Percentiles rank a stretch among this genome's conserved stretches.
Conservation (phyloP, 257 asterid genomes). For the Solanum tacnaense region DNA sequence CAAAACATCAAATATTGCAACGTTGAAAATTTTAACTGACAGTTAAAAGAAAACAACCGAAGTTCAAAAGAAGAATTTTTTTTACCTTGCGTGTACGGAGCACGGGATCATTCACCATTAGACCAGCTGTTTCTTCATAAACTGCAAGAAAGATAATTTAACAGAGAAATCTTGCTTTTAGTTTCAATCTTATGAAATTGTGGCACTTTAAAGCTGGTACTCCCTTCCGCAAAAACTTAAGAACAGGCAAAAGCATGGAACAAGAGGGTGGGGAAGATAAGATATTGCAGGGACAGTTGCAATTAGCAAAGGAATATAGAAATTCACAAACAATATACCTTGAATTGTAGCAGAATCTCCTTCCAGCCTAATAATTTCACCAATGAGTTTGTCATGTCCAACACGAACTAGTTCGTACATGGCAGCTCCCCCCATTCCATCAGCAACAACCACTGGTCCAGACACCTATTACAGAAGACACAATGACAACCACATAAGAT, state of each 20-base stretch:
- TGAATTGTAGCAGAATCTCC: slow-evolving; percentile 99
- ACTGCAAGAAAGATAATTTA: slow-evolving; percentile 35
- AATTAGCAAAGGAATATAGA: background rate
- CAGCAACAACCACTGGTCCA: slow-evolving; percentile 98
- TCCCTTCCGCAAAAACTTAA: background rate
- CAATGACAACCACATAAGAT: background rate
- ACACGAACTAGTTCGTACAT: slow-evolving; percentile 98
- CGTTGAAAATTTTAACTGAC: background rate
- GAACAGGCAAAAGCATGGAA: background rate
- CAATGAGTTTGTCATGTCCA: slow-evolving; percentile 93
- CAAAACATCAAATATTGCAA: background rate
- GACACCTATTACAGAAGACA: slow-evolving; percentile 48
- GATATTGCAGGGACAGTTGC: background rate
- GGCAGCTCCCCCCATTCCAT: slow-evolving; percentile 99
- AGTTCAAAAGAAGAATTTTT: background rate
- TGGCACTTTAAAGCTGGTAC: background rate
- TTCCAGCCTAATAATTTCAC: slow-evolving; percentile 93
- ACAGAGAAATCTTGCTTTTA: background rate
- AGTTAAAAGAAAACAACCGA: background rate
- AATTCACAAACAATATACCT: slow-evolving; percentile 30
- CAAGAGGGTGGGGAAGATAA: background rate
- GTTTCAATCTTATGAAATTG: background rate
- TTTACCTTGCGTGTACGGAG: slow-evolving; percentile 89
- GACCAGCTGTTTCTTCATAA: slow-evolving; percentile 96
- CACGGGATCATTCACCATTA: slow-evolving; percentile 93